Evolutionary conservation across 2,329 filamentous ascomycete genomes (phyloP), one percentile per base, ranked within the genome.

Genomic region (Colletotrichum lindemuthianum): DNA sequence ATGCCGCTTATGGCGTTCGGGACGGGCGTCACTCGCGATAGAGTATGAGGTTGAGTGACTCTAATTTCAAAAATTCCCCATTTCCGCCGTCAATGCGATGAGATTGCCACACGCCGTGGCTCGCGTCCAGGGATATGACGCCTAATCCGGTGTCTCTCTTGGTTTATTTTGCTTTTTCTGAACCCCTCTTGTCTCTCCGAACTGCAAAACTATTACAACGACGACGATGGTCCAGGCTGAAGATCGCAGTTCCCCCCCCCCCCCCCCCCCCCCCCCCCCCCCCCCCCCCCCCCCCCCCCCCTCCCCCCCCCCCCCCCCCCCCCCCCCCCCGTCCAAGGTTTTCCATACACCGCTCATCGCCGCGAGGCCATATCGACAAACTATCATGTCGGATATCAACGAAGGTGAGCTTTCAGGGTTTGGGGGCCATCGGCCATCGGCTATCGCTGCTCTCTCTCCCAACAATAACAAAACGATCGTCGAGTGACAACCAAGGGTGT

Each of bases 101-200:
- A 65, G 61, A 65, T 65, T 65, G n/a, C 61, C 57, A 44, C 55
- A 60, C 40, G 24, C 24, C 24, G 32, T 55, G 57, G 57, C 54
- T 13, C 9, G 39, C 15, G 57, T 51, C 61, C 61, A 57, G 60
- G 43, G 61, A 56, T 60, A 39, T 6, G n/a, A 65, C 51, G 57
- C 40, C 57, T 49, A 63, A 51, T 65, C 8, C 15, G 40, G 34
- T 47, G 16, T 65, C 52, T 65, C 43, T 59, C 36, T 39, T 16
- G 55, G 51, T 60, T 65, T 55, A 45, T 60, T 56, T 65, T 60
- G 57, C 57, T 65, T 65, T 64, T 60, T 55, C 16, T 15, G 37
- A 45, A 54, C 39, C 15, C 24, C 6, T 33, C n/a, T 33, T 53
- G 50, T 60, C 44, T 65, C 40, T 59, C 57, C 10, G 24, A 24